Evolutionary conservation across 768 basidiomycete species (phyloP).

Genomic region (Filobasidium wieringae): DNA sequence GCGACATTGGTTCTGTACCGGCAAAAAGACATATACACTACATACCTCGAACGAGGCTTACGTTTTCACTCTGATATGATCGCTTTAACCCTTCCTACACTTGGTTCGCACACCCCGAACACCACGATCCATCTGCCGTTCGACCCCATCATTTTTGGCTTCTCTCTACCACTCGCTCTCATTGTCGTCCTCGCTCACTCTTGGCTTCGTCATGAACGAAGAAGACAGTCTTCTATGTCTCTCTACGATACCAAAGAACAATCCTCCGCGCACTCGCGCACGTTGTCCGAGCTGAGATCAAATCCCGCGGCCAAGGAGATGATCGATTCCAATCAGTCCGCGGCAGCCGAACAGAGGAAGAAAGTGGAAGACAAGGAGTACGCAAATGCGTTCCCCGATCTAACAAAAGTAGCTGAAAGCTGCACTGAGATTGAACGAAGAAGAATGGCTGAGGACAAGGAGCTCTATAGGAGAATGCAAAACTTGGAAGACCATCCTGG

Average conservation of each 20-base stretch:
- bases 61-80: too few relatives aligned
- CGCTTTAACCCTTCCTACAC: not conserved
- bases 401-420: conserved; percentile 14
- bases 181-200: conserved; percentile 8
- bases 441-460: conserved; percentile 13
- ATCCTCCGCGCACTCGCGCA: not conserved
- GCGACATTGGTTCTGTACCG: too few relatives aligned
- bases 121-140: conserved; percentile 6
- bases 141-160: conserved; percentile 2
- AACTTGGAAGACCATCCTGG: conserved; percentile 30
- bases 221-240: conserved; percentile 12
- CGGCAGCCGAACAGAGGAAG: conserved; percentile 2
- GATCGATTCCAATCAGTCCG: not conserved
- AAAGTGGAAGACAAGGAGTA: conserved; percentile 6
- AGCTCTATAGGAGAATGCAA: conserved; percentile 27
- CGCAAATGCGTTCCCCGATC: conserved; percentile 5
- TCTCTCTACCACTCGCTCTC: conserved; percentile 1
- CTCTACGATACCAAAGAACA: conserved; percentile 2
- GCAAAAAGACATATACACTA: too few relatives aligned
- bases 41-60: too few relatives aligned
- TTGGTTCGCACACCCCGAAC: not conserved
- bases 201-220: conserved; percentile 5
- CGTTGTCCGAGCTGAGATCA: conserved; percentile 2
- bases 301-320: conserved; percentile 7
- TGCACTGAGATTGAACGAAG: conserved; percentile 9